A percentile compares a stretch with the other conserved stretches of the same genome.
These are phyloP conservation scores for Dalbergia oliveri DNA, from an alignment of 306 rosid genomes.

Conservation along the genomic window DNA sequence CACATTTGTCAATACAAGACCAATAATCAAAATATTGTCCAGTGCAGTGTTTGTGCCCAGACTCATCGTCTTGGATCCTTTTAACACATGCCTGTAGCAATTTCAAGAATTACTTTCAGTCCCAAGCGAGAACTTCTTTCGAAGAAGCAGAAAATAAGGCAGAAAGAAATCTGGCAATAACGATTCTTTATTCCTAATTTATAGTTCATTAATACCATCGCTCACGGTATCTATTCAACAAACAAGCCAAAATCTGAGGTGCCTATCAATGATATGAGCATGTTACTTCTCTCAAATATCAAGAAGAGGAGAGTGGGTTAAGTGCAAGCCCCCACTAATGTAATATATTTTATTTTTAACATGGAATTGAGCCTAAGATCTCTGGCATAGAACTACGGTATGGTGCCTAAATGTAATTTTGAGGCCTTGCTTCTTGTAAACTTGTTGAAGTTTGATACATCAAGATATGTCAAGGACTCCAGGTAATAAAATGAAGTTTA, in stretches of 20 bases:
- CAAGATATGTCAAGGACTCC: too few relatives aligned
- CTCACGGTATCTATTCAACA: slow-evolving; percentile 17
- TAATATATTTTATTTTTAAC: not conserved
- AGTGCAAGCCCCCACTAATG: not conserved
- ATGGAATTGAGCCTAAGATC: slow-evolving; percentile 4
- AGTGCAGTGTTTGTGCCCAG: slow-evolving; percentile 95
- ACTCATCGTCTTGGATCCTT: slow-evolving; percentile 82
- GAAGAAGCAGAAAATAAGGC: slow-evolving; percentile 14
- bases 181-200: not conserved
- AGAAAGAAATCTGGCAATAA: slow-evolving; percentile 2
- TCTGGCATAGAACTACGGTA: not conserved
- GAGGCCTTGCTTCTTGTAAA: not conserved
- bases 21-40: slow-evolving; percentile 98
- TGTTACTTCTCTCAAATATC: not conserved
- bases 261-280: not conserved
- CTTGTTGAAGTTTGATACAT: not conserved
- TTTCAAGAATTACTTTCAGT: slow-evolving; percentile 24
- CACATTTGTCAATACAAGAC: slow-evolving; percentile 97
- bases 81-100: slow-evolving; percentile 80
- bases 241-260: slow-evolving; percentile 10
- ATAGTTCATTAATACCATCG: slow-evolving; percentile 12
- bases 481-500: too few relatives aligned
- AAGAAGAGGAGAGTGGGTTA: not conserved
- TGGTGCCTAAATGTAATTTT: not conserved
- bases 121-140: slow-evolving; percentile 5